Evolutionary conservation across 768 basidiomycete species (phyloP), one percentile per base, ranked within the genome.

Genomic region (Lactarius evosmus): DNA sequence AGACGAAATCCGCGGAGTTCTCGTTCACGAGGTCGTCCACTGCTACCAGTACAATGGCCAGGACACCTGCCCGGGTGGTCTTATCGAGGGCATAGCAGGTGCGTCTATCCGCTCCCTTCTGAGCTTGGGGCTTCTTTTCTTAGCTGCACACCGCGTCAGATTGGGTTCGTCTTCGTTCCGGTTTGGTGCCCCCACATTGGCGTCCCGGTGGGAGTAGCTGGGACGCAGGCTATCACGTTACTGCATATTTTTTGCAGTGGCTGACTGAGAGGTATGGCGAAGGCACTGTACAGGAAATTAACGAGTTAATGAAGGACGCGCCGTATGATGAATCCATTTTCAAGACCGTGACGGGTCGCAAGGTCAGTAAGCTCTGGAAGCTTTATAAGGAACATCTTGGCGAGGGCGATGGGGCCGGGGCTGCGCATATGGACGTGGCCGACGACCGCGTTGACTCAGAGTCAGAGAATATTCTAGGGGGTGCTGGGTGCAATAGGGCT

Each of bases 51-150:
- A 85, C 73, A 80, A 89, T 68, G 88, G 80, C 1, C 70, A 75
- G 27, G 85, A 78, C 29, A 82, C 80, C 49, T 86, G 82, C 67
- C 88, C 88, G 0, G 81, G 82, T 1, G 91, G 91, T 2, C 75
- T 93, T 53, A 83, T 90, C 66, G 91, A 93, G 70, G 91, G 91
- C 22, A 79, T 93, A 30, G 91, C 90, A 72, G 89, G 89, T 87
- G 63, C 49, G 77, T 65, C 17, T n/a, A 32, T 44, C 60, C 49
- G 19, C 50, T 12, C 7, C 12, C 33, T 25, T 57, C 22, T 22
- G 40, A 14, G 33, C 30, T 27, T 51, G 1, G 46, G 2, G 14
- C 12, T 9, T 16, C 19, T 30, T 12, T 38, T 60, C 33, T 63
- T 46, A 50, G 27, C 38, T 54, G 54, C 33, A 22, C 19, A 58